A percentile compares a stretch with the other conserved stretches of the same genome.
Evolutionary conservation across 805 yeast species (phyloP).

Genomic region (Pichia ethanolica): DNA sequence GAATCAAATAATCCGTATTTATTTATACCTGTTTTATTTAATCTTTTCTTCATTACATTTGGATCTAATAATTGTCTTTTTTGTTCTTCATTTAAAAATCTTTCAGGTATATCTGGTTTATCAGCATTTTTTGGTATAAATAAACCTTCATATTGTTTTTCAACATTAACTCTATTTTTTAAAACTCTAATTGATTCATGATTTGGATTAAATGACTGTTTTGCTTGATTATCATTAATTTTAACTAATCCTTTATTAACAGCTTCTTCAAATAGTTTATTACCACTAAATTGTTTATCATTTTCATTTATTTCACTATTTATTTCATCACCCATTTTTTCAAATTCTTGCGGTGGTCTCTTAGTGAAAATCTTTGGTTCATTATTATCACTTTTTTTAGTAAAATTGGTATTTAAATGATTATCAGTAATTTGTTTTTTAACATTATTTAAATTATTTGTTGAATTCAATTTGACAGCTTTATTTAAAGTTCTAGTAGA

Average conservation of each 20-base stretch:
- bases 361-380: conserved; percentile 12
- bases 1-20: conserved; percentile 14
- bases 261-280: conserved; percentile 16
- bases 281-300: conserved; percentile 9
- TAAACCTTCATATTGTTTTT: conserved; percentile 15
- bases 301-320: background rate
- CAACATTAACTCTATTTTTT: conserved; percentile 18
- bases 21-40: conserved; percentile 7
- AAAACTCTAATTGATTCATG: conserved; percentile 20
- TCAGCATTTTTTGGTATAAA: conserved; percentile 11
- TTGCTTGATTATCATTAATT: conserved; percentile 10
- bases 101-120: conserved; percentile 15
- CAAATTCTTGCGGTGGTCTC: conserved; percentile 14
- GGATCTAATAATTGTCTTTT: conserved; percentile 7
- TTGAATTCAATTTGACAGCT: background rate
- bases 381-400: no score
- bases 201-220: conserved; percentile 9
- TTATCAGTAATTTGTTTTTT: conserved; percentile 10
- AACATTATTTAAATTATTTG: background rate
- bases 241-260: conserved; percentile 19
- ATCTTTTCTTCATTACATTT: conserved; percentile 1
- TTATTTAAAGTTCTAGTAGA: conserved; percentile 13
- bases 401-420: no score
- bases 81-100: conserved; percentile 14
- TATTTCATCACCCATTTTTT: conserved; percentile 6